A percentile compares a stretch with the other conserved stretches of the same genome.
These are phyloP conservation scores for Diplocarpon mali DNA, from an alignment of 2,329 filamentous ascomycete genomes.

Conservation along the genomic window DNA sequence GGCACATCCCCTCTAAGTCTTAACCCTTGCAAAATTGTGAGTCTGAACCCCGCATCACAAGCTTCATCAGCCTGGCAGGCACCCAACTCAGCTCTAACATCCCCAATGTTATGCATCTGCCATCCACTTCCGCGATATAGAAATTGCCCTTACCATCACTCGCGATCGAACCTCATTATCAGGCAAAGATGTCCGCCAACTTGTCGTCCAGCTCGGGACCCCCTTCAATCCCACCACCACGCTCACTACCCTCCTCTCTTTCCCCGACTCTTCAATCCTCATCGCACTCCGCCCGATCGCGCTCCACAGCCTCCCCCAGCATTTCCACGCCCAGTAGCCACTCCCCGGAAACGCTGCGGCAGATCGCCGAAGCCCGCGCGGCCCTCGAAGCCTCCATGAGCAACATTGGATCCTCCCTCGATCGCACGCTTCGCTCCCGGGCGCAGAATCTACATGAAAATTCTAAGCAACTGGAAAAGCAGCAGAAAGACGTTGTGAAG, in stretches of 20 bases:
- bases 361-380: slow-evolving; percentile 43
- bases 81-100: background rate
- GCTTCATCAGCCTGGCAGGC: background rate
- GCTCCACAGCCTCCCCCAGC: slow-evolving; percentile 4
- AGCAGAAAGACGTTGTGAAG: slow-evolving; percentile 53
- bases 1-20: background rate
- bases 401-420: slow-evolving; percentile 55
- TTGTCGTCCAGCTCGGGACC: slow-evolving; percentile 1
- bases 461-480: slow-evolving; percentile 49
- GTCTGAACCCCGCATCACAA: slow-evolving; percentile 15
- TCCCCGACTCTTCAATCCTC: slow-evolving; percentile 10
- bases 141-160: background rate
- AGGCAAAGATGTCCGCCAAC: slow-evolving; percentile 3
- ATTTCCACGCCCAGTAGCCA: slow-evolving; percentile 7
- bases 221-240: slow-evolving; percentile 1
- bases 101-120: background rate
- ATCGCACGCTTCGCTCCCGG: slow-evolving; percentile 55
- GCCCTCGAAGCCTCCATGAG: slow-evolving; percentile 44
- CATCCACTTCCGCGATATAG: background rate
- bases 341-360: slow-evolving; percentile 22
- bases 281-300: slow-evolving; percentile 6
- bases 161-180: background rate
- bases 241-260: slow-evolving; percentile 3
- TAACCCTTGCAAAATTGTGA: slow-evolving; percentile 1
- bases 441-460: slow-evolving; percentile 61